These are phyloP conservation scores for Lyophyllum atratum DNA, from an alignment of 768 basidiomycete genomes.

Conservation along the genomic window DNA sequence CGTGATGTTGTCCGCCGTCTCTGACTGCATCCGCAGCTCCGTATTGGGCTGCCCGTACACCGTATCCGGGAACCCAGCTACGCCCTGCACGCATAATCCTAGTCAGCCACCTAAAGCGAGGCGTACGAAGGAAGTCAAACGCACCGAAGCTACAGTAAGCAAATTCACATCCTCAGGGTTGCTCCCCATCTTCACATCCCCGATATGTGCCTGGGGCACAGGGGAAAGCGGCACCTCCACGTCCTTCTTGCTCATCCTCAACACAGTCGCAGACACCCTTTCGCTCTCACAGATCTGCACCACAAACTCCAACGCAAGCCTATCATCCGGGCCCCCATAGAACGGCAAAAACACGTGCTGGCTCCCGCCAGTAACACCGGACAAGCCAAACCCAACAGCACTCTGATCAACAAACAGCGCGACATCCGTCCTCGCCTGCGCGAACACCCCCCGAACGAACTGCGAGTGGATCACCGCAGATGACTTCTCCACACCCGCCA, in stretches of 20 bases:
- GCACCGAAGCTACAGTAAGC: constrained; percentile 51
- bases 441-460: constrained; percentile 82
- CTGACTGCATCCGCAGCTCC: constrained; percentile 70
- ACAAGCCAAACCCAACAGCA: constrained; percentile 19
- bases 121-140: too few species aligned
- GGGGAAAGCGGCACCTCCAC: constrained; percentile 17
- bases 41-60: constrained; percentile 68
- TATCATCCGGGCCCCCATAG: constrained; percentile 93
- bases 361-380: constrained; percentile 25
- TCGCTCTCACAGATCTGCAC: constrained; percentile 79
- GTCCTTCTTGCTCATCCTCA: constrained; percentile 61
- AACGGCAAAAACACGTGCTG: constrained; percentile 86
- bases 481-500: constrained; percentile 33
- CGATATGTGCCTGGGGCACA: constrained; percentile 30
- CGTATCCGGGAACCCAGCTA: constrained; percentile 60
- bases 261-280: constrained; percentile 70
- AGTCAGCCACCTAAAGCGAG: too few species aligned
- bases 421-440: constrained; percentile 71
- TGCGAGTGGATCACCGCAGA: constrained; percentile 69
- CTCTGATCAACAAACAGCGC: constrained; percentile 81
- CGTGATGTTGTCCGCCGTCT: constrained; percentile 79
- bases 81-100: constrained; percentile 21
- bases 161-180: constrained; percentile 36
- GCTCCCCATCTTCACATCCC: neutral
- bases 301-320: constrained; percentile 82